Evolutionary conservation across 2,329 filamentous ascomycete species (phyloP).

Genomic region (Xylariaceae sp.): DNA sequence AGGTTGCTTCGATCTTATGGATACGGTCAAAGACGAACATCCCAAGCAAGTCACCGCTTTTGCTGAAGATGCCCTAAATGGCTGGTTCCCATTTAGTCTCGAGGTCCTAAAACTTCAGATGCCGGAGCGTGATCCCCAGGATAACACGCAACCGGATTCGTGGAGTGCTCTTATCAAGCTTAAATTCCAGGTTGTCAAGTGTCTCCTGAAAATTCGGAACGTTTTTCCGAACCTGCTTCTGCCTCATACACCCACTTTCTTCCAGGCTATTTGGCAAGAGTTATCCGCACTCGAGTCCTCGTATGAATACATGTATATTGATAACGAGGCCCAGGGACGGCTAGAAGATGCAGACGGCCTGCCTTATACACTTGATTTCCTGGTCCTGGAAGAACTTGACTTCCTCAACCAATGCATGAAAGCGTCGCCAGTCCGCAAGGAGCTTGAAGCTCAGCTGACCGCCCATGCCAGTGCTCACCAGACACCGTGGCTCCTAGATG

Average conservation of each 20-base stretch:
- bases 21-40: constrained; percentile 94
- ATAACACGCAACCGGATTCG: constrained; percentile 51
- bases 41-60: constrained; percentile 80
- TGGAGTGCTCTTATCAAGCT: constrained; percentile 81
- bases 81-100: constrained; percentile 89
- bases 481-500: constrained; percentile 76
- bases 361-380: constrained; percentile 91
- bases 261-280: constrained; percentile 85
- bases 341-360: constrained; percentile 84
- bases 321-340: constrained; percentile 77
- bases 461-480: constrained; percentile 53
- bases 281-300: constrained; percentile 64
- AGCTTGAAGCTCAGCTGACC: constrained; percentile 75
- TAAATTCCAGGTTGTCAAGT: constrained; percentile 92
- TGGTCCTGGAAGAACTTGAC: constrained; percentile 90
- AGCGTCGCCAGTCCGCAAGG: constrained; percentile 79
- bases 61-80: constrained; percentile 74
- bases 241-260: constrained; percentile 75
- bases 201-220: constrained; percentile 78
- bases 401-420: constrained; percentile 88
- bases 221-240: constrained; percentile 79
- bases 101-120: constrained; percentile 68
- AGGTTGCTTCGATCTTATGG: constrained; percentile 87
- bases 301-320: constrained; percentile 80
- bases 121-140: constrained; percentile 58